Base-by-base conservation (phyloP, 2,329 filamentous ascomycete species). In the Hypomyces rosellus region DNA sequence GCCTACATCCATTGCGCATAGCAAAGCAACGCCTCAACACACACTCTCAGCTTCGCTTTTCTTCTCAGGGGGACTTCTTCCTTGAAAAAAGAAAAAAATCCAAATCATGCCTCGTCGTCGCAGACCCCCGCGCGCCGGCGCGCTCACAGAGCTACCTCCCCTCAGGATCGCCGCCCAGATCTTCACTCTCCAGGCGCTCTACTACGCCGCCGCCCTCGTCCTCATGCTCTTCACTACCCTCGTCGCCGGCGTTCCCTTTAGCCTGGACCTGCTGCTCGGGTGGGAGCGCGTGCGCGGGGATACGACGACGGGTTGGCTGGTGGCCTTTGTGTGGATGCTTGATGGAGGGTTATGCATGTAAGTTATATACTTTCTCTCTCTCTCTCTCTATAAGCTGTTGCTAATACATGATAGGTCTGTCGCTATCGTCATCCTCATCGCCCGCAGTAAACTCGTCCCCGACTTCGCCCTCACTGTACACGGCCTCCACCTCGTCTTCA, bases 391-490 rank as follows among this genome's bases (percentile, higher is more conserved):
- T 38, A 39, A 13, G n/a, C 34, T 36, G 37, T 47, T 51, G n/a
- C 55, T 57, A 39, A 61, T 20, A 20, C 20, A 2, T 11, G 37
- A 6, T 38, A 97, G 92, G 65, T 82, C 89, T 39, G 82, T 95
- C 52, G 87, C 89, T 39, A 85, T 96, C 51, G 82, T 96, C 46
- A 71, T 92, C 48, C 75, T 97, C 51, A 82, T 99, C 58, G 84
- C 86, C 16, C 89, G 93, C 55, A 93, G 87, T 44, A 97, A 97
- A 68, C 86, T 97, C 54, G 88, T 97, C 46, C 89, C 89, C 58
- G 93, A 99, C 70, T 99, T 97, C 67, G 88, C 89, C 33, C 74
- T 96, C 20, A 96, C 92, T 2, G 80, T 96, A 15, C 89, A 95
- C 71, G 80, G 88, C 65, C 74, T 96, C 39, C 88, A 96, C 66